Base-by-base conservation (phyloP, 192 early-diverging fungal species). In the Backusella westeae region DNA sequence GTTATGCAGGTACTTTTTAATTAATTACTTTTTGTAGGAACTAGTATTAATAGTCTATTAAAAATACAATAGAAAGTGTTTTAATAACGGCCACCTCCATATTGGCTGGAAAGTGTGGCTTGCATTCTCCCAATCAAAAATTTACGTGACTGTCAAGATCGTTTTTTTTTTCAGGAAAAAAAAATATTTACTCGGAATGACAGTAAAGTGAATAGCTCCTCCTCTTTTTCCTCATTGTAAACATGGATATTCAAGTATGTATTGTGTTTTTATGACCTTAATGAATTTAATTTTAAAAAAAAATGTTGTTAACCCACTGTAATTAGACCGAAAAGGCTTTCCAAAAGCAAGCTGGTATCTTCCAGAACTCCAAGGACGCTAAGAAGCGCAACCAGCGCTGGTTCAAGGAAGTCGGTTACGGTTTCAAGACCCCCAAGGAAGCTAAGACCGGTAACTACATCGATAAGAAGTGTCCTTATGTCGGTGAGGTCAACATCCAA, bases 381-480 rank as follows among this genome's bases (percentile, higher is more conserved):
- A 85, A 76, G 81, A 91, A 94, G 89, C 90, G 91, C 86, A 83
- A 81, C 78, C 93, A 88, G 75, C 94, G 98, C 81, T 99, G 98
- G 98, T 96, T 94, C 93, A 96, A 96, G 91, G 96, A 98, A 81
- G 91, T 99, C 74, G 98, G 98, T 89, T 92, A 97, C 70, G 98
- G 98, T 77, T 98, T 96, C 92, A 98, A 98, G 93, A 99, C 96
- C 85, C 98, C 98, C 81, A 93, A 93, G 85, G 95, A 96, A 84
- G 98, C 97, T 81, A 95, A 97, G 85, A 92, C 93, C 83, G 98
- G 98, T 78, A 90, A 88, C 88, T 99, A 99, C 91, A 95, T 99
- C 74, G 98, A 99, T 91, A 99, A 97, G 91, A 99, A 99, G 94
- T 99, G 98, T 91, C 98, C 98, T 77, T 99, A 97, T 95, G 95